Conservation (phyloP, 2,329 filamentous ascomycete genomes). For the Phoma sp. region DNA sequence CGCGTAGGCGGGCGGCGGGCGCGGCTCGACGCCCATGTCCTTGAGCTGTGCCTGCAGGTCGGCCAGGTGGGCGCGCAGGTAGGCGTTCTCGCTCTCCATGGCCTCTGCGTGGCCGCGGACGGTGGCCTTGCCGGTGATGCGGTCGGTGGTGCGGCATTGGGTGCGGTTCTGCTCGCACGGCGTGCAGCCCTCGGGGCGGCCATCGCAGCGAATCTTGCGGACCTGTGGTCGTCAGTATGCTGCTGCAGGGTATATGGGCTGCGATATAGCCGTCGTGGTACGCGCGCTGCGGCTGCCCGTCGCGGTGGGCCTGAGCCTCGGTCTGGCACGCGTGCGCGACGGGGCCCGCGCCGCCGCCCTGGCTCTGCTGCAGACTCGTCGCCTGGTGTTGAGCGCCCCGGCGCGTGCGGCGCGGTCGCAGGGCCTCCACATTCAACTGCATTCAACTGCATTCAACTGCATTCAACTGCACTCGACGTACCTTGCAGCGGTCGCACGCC, state of each 20-base stretch:
- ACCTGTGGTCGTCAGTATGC: conserved; percentile 58
- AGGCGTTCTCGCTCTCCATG: conserved; percentile 75
- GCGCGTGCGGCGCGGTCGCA: no score
- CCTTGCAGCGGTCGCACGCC: conserved; percentile 89
- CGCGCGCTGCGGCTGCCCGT: background rate
- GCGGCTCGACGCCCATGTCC: conserved; percentile 67
- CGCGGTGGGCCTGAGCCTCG: conserved; percentile 8
- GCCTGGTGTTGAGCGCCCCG: no score
- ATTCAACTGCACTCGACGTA: no score
- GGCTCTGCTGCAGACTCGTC: no score
- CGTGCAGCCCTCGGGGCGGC: conserved; percentile 79
- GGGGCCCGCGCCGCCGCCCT: no score
- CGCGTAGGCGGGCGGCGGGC: conserved; percentile 54
- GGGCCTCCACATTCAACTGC: no score
- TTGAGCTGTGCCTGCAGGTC: conserved; percentile 73
- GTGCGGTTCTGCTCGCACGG: conserved; percentile 79
- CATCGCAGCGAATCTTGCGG: conserved; percentile 88
- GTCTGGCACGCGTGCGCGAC: conserved; percentile 1
- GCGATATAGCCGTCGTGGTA: background rate
- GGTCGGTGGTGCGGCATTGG: conserved; percentile 84
- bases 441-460: no score
- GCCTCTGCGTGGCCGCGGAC: conserved; percentile 79
- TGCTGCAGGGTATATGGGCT: background rate
- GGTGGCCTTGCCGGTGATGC: conserved; percentile 82
- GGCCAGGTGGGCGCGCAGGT: conserved; percentile 70